phyloP scores from a whole-genome alignment of 495 filamentous ascomycete species.

The Neurospora sp. region DNA sequence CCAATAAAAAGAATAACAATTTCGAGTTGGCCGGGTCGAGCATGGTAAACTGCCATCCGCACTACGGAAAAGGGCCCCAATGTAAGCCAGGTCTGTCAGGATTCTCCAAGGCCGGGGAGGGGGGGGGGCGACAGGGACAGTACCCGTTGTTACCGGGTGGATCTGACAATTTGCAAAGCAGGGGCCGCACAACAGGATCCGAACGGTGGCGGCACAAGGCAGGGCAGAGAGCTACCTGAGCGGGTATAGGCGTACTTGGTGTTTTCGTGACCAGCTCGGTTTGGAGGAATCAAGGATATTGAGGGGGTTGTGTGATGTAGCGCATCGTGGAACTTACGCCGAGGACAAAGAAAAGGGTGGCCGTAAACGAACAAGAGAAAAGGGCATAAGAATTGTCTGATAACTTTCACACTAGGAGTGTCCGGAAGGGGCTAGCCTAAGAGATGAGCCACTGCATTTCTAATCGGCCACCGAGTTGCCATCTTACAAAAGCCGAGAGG shows the following conservation, averaged over 20 bases:
- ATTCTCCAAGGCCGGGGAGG: neutral
- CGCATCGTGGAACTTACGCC: neutral
- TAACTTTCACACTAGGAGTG: neutral
- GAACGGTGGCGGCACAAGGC: neutral
- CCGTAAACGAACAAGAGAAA: neutral
- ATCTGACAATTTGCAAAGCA: neutral
- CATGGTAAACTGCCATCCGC: neutral
- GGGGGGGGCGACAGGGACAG: neutral
- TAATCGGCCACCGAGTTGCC: neutral
- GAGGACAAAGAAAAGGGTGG: neutral
- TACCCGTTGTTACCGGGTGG: neutral
- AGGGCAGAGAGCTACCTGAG: neutral
- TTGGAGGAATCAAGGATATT: neutral
- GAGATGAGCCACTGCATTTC: neutral
- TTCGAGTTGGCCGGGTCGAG: neutral
- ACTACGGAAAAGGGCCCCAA: neutral
- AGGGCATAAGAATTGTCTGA: neutral
- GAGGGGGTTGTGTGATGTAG: neutral
- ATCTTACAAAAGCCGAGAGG: neutral
- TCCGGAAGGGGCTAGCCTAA: neutral
- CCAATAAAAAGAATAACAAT: constrained; percentile 6
- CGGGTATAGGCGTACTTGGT: neutral
- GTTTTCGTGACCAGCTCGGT: neutral
- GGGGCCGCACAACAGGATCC: neutral
- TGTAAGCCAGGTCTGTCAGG: neutral